Percentiles rank a stretch among this genome's conserved stretches.
Evolutionary conservation across 768 basidiomycete species (phyloP).

Genomic region (Hemileccinum rubropunctum): DNA sequence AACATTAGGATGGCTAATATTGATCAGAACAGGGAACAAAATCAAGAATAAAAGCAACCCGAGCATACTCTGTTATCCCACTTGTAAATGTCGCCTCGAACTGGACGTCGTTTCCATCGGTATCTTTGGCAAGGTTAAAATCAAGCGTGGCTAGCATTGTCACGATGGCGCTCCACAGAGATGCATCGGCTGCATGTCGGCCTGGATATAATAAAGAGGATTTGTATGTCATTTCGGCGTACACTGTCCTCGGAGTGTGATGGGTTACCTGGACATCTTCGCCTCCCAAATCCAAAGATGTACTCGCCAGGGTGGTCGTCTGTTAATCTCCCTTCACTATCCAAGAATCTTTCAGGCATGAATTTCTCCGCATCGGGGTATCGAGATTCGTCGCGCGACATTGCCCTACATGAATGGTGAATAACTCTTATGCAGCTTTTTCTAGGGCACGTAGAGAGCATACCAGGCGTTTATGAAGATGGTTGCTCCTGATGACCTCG

Average conservation of each 20-base stretch:
- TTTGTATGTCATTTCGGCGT: no score
- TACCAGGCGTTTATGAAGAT: background rate
- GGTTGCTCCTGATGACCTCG: background rate
- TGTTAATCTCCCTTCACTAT: background rate
- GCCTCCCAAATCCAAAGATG: constrained; percentile 4
- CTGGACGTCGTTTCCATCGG: background rate
- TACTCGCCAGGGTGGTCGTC: constrained; percentile 1
- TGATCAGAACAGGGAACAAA: background rate
- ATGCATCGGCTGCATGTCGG: background rate
- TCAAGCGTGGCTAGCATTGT: constrained; percentile 1
- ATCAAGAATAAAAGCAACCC: background rate
- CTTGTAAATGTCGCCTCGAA: background rate
- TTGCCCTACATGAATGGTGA: background rate
- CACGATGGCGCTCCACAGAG: background rate
- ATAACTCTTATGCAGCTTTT: background rate
- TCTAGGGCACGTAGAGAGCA: background rate
- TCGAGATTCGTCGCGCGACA: constrained; percentile 7
- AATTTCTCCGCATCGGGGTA: constrained; percentile 8
- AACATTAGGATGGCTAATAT: background rate
- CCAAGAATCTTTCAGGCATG: constrained; percentile 12
- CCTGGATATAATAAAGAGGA: no score
- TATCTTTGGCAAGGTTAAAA: background rate
- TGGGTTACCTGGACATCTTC: constrained; percentile 3
- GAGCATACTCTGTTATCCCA: background rate
- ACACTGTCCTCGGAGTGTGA: no score